Evolutionary conservation across 306 rosid genomes (phyloP).

Genomic region (Corylus avellana): DNA sequence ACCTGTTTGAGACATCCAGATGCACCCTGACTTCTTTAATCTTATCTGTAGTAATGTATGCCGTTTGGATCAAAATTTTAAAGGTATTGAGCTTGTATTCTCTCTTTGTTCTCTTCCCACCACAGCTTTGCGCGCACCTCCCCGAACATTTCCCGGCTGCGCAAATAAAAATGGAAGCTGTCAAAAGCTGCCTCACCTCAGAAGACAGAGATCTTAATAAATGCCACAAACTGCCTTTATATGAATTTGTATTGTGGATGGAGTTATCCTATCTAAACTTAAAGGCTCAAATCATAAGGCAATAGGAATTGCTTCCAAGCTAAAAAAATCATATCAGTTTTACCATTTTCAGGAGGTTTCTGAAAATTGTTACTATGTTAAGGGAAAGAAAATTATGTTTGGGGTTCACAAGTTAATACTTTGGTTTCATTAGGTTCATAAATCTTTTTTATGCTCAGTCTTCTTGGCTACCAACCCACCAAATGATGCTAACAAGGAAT

Average conservation of each 20-base stretch:
- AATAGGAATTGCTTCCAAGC: too few relatives aligned
- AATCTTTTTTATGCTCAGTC: not conserved
- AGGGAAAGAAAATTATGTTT: not conserved
- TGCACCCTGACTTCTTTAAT: conserved; percentile 25
- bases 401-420: not conserved
- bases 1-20: conserved; percentile 17
- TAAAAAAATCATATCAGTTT: not conserved
- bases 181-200: conserved; percentile 15
- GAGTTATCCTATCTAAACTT: too few relatives aligned
- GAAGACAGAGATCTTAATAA: not conserved
- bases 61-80: conserved; percentile 36
- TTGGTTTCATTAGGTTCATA: not conserved
- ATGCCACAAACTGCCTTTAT: not conserved
- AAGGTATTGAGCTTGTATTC: conserved; percentile 81
- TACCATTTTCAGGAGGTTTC: not conserved
- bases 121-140: conserved; percentile 72
- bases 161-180: not conserved
- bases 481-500: not conserved
- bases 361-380: not conserved
- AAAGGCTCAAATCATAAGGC: too few relatives aligned
- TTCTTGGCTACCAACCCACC: conserved; percentile 1
- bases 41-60: conserved; percentile 17
- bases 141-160: conserved; percentile 85
- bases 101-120: conserved; percentile 93
- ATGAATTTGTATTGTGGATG: not conserved